Conservation (phyloP, 2,329 filamentous ascomycete species). For the Cercospora sojina region DNA sequence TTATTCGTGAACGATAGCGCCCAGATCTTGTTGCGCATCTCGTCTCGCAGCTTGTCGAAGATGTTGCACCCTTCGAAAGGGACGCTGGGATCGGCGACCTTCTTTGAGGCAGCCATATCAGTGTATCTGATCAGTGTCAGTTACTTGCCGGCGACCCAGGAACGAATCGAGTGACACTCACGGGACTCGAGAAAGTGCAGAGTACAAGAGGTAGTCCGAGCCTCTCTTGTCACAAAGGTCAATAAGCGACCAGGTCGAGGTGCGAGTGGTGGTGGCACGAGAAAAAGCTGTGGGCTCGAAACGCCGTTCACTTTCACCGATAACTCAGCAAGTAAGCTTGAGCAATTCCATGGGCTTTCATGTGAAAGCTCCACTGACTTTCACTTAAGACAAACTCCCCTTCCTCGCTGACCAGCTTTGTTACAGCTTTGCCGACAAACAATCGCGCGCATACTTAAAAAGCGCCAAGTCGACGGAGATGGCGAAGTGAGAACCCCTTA, state of each 20-base stretch:
- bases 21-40: slow-evolving; percentile 11
- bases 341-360: neutral
- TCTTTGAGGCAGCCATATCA: neutral
- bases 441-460: neutral
- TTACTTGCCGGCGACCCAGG: neutral
- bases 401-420: neutral
- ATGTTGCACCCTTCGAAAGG: neutral
- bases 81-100: neutral
- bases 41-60: slow-evolving; percentile 1
- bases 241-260: neutral
- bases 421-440: neutral
- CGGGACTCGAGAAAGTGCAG: neutral
- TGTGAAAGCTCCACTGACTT: neutral
- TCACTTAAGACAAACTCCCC: neutral
- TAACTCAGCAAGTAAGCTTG: neutral
- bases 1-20: slow-evolving; percentile 8
- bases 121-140: neutral
- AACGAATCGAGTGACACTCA: neutral
- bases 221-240: neutral
- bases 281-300: neutral
- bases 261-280: neutral
- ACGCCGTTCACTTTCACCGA: neutral
- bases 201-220: neutral
- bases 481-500: neutral
- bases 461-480: neutral